Base-by-base conservation (phyloP, 108 stramenopile species). In the Fragilaria radians region DNA sequence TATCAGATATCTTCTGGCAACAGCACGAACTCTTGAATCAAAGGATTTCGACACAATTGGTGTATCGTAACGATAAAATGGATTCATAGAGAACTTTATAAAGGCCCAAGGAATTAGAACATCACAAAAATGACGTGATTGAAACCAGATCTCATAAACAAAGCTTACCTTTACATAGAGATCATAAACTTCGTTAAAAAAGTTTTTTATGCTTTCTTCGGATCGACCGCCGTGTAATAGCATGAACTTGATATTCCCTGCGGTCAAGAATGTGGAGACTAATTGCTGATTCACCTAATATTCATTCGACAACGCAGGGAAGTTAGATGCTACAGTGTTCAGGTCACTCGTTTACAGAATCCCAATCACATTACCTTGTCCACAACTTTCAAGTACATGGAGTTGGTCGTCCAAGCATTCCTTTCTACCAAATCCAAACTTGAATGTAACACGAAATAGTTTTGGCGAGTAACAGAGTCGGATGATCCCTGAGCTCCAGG, bases 361-460 rank as follows among this genome's bases (percentile, higher is more conserved):
- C 9, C 19, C 19, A 7, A 52, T 52, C 50, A n/a, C 24, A n/a
- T 7, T 62, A 85, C 88, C 79, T 93, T 93, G 54, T 96, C 95
- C 19, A 96, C 88, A 19, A 90, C 77, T 65, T 74, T 81, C 32
- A 96, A 76, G 72, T 95, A 93, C 91, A 91, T 95, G 72, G 67
- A 80, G 48, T 77, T 83, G 3, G 93, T 89, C 3, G 90, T 80
- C 86, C 83, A 93, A 45, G 79, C 76, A 25, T 75, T 83, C 36
- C 84, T 82, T 29, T 96, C 94, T n/a, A 96, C 93, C 66, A 95
- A 74, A 73, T 96, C 96, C 46, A 96, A 60, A 5, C 93, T 79
- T 1, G 93, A 93, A 73, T 96, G 96, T 5, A 94, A 57, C 7
- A 96, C 91, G 63, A 96, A 96, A 52, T 95, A 94, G 70, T 88